Evolutionary conservation across 108 stramenopile genomes (phyloP).

Genomic region (Fragilariopsis cylindrus): DNA sequence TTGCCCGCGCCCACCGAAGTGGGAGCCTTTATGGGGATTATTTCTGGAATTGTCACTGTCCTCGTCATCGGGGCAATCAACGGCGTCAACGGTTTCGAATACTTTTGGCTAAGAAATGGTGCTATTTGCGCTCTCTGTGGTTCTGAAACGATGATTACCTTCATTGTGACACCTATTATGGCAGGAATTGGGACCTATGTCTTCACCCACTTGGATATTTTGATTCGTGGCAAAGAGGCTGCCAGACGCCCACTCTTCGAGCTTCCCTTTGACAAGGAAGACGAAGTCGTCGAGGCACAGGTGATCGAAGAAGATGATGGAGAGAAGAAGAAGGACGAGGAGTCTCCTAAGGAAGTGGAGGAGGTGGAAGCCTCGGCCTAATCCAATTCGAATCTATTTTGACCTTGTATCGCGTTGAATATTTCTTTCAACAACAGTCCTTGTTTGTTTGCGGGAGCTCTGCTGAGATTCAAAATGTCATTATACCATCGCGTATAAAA

Average conservation of each 20-base stretch:
- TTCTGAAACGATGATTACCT: constrained; percentile 68
- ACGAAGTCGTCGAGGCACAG: constrained; percentile 6
- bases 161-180: constrained; percentile 70
- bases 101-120: constrained; percentile 75
- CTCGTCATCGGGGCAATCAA: constrained; percentile 65
- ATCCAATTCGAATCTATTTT: too few species aligned
- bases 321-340: neutral
- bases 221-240: constrained; percentile 61
- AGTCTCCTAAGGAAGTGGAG: neutral
- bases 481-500: neutral
- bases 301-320: constrained; percentile 14
- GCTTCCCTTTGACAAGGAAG: constrained; percentile 31
- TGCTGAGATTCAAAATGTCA: constrained; percentile 22
- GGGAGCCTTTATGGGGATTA: constrained; percentile 66
- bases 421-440: constrained; percentile 7
- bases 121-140: constrained; percentile 75
- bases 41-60: constrained; percentile 65
- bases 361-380: too few species aligned
- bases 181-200: constrained; percentile 50
- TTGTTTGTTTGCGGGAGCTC: constrained; percentile 44
- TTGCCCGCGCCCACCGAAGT: constrained; percentile 73
- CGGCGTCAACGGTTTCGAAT: constrained; percentile 64
- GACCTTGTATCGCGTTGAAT: constrained; percentile 13
- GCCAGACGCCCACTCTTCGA: constrained; percentile 50
- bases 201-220: constrained; percentile 62